Evolutionary conservation across 2,329 filamentous ascomycete species (phyloP), one percentile per base, ranked within the genome.

Genomic region (Colletotrichum lini): DNA sequence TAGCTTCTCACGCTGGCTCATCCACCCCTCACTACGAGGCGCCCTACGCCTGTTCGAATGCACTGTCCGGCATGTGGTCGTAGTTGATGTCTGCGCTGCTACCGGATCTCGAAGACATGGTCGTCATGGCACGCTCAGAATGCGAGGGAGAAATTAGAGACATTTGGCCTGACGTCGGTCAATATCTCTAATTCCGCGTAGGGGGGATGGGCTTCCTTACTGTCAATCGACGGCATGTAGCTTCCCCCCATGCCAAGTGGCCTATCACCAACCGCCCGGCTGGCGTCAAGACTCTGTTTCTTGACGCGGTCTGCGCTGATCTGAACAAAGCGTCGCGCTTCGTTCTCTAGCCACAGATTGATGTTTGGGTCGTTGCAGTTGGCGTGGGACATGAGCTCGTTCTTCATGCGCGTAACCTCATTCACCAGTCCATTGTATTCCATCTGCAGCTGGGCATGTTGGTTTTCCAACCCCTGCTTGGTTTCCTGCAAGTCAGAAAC

Each of bases 281-380:
- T 30, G 44, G 35, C n/a, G 40, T 59, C 69, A n/a, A 65, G n/a
- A 30, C 64, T 73, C 40, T 61, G 59, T n/a, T 61, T 64, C 35
- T 71, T 69, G 13, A 72, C 67, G 21, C 76, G 74, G 61, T 80
- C 77, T 49, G 79, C 75, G 5, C 78, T 74, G 12, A 75, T 77
- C 40, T 83, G 78, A 6, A 88, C 85, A 67, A 86, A 87, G n/a
- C 79, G 82, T 58, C 80, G 82, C 3, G 87, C 87, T 76, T 88
- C 85, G 65, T 82, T 85, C 61, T 87, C 82, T 50, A 89, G 81
- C 87, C 87, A 90, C 23, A 80, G 79, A 70, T 88, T 80, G 74
- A 89, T 89, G 67, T 87, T 87, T 16, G 81, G 75, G 66, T 89
- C 86, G 70, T 86, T 83, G 78, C 88, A 90, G 61, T 76, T 78